A percentile compares a stretch with the other conserved stretches of the same genome.
phyloP scores from a whole-genome alignment of 75 land plant genomes.

The Sequoiadendron giganteum region DNA sequence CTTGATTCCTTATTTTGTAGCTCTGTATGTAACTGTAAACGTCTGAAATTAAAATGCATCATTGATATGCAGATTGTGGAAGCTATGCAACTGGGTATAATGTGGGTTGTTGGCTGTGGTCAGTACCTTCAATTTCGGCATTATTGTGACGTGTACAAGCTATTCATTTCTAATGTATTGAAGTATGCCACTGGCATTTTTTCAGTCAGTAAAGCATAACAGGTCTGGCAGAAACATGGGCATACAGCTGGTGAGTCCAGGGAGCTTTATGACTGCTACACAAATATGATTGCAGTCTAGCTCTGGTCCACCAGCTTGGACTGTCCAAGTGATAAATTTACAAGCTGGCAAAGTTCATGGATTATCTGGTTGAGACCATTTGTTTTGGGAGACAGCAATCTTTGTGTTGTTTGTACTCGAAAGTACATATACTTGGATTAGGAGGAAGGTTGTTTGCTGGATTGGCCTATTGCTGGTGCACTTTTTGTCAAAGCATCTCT shows the following conservation, averaged over 20 bases:
- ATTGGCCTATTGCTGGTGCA: constrained; percentile 10
- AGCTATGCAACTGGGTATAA: constrained; percentile 1
- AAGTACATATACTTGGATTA: neutral
- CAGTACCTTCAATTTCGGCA: constrained; percentile 11
- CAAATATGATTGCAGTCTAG: constrained; percentile 3
- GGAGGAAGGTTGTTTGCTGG: constrained; percentile 8
- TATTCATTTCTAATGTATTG: constrained; percentile 12
- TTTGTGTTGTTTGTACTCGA: neutral
- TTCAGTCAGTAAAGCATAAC: constrained; percentile 11
- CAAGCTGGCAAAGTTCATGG: constrained; percentile 8
- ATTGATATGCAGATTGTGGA: constrained; percentile 6
- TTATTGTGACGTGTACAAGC: constrained; percentile 17
- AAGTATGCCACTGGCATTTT: constrained; percentile 5
- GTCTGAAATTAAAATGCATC: neutral
- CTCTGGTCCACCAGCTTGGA: constrained; percentile 16
- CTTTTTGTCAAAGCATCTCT: constrained; percentile 6
- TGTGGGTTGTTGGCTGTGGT: constrained; percentile 14
- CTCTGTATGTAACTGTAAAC: neutral
- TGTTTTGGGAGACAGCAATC: constrained; percentile 1
- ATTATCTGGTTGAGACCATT: constrained; percentile 16
- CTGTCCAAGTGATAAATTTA: constrained; percentile 12
- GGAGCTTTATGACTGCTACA: constrained; percentile 8
- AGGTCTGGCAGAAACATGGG: constrained; percentile 3
- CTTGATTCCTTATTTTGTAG: neutral
- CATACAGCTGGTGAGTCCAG: constrained; percentile 13